These are phyloP conservation scores for Persicaria tinctoria DNA, from an alignment of 148 eudicot species.

Conservation along the genomic window DNA sequence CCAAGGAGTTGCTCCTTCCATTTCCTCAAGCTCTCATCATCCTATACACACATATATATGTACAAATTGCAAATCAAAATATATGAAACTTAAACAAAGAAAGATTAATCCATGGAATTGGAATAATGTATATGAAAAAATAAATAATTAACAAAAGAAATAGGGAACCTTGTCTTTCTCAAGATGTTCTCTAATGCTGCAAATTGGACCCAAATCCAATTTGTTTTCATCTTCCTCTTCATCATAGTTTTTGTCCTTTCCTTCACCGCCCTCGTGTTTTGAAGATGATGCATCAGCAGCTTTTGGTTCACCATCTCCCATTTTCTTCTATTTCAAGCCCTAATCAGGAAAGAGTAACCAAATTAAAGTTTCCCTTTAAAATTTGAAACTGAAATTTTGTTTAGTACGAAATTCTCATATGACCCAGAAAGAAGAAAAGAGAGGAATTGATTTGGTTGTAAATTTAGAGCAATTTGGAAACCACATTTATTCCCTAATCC, in stretches of 20 bases:
- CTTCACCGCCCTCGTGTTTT: not conserved
- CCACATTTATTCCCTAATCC: no score
- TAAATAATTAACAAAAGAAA: not conserved
- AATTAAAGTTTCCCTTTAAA: no score
- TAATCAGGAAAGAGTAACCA: not conserved
- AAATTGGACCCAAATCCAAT: constrained; percentile 71
- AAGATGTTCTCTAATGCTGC: constrained; percentile 61
- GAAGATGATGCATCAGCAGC: not conserved
- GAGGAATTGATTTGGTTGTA: no score
- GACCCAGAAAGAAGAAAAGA: no score
- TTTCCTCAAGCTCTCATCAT: constrained; percentile 93
- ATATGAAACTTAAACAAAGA: no score
- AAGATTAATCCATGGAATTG: not conserved
- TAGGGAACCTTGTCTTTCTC: constrained; percentile 76
- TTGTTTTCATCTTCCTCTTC: constrained; percentile 53
- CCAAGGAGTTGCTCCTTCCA: constrained; percentile 97
- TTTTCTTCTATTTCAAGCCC: not conserved
- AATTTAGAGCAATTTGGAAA: no score
- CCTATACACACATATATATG: constrained; percentile 26
- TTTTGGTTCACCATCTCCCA: constrained; percentile 3
- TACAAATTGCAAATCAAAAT: not conserved
- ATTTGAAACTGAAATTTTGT: no score
- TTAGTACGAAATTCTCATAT: no score
- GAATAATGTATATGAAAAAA: not conserved
- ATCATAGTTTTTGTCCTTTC: constrained; percentile 14